Percentiles rank a stretch among this genome's conserved stretches.
Conservation (phyloP, 495 filamentous ascomycete species). For the Bombardia bombarda region DNA sequence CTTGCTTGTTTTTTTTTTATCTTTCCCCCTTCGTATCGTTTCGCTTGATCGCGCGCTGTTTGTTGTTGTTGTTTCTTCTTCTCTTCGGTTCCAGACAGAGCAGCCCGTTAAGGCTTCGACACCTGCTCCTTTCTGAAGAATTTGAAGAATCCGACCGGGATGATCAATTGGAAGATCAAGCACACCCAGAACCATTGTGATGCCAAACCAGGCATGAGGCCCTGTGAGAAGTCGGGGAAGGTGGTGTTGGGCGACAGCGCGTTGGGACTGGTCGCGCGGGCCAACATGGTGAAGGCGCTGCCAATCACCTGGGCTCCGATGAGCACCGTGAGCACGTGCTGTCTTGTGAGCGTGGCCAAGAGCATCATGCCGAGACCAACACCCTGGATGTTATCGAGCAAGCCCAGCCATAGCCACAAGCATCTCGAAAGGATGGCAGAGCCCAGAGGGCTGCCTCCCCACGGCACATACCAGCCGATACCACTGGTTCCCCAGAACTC, state of each 20-base stretch:
- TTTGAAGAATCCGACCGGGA: slow-evolving; percentile 58
- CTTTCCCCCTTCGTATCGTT: background rate
- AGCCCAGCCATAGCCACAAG: slow-evolving; percentile 56
- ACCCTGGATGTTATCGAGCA: slow-evolving; percentile 53
- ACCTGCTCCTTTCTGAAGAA: slow-evolving; percentile 70
- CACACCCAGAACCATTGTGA: slow-evolving; percentile 62
- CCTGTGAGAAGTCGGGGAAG: slow-evolving; percentile 51
- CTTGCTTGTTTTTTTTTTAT: background rate
- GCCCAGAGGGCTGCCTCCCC: slow-evolving; percentile 38
- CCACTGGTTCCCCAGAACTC: slow-evolving; percentile 55
- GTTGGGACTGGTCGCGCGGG: slow-evolving; percentile 50
- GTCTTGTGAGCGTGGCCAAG: slow-evolving; percentile 49
- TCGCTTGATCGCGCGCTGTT: background rate
- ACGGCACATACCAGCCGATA: slow-evolving; percentile 53
- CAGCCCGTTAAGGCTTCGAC: slow-evolving; percentile 46
- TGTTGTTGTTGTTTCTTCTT: too few relatives aligned
- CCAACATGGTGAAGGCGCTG: slow-evolving; percentile 43
- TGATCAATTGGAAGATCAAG: slow-evolving; percentile 50
- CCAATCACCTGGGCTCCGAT: slow-evolving; percentile 46
- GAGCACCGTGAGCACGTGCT: slow-evolving; percentile 45
- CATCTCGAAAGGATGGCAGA: slow-evolving; percentile 42
- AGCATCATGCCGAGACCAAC: slow-evolving; percentile 55
- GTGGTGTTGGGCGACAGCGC: slow-evolving; percentile 52
- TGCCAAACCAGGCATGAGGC: slow-evolving; percentile 35
- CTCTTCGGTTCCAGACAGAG: background rate